Percentiles rank a stretch among this genome's conserved stretches.
These are phyloP conservation scores for Saxophila tyrrhenica DNA, from an alignment of 495 filamentous ascomycete species.

Conservation along the genomic window DNA sequence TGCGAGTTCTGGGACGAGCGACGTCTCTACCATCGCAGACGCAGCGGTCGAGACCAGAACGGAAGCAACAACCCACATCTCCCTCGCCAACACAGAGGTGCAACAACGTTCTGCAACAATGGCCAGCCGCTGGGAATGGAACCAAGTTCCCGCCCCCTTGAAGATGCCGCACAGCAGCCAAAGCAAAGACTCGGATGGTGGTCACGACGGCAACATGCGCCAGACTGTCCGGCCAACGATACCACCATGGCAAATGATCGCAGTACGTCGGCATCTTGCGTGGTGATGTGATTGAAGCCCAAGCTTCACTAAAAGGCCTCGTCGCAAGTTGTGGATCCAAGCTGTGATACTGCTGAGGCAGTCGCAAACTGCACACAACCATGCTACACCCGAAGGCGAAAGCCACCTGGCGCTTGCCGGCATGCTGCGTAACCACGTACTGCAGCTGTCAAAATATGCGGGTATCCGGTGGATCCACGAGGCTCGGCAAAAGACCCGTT, in stretches of 20 bases:
- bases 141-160: no score
- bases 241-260: background rate
- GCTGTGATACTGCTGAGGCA: background rate
- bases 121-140: no score
- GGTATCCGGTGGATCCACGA: background rate
- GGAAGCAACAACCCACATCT: no score
- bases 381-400: background rate
- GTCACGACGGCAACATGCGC: background rate
- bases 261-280: background rate
- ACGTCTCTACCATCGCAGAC: conserved; percentile 3
- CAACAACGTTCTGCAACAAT: no score
- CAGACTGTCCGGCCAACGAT: background rate
- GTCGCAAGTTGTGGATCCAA: background rate
- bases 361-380: background rate
- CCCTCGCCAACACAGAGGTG: no score
- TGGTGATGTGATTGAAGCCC: background rate
- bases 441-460: background rate
- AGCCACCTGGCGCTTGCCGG: no score
- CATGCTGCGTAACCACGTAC: no score
- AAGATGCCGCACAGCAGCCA: no score
- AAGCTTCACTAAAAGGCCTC: no score
- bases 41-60: no score
- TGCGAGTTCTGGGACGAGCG: conserved; percentile 17
- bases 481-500: background rate
- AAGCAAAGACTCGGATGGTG: background rate